Base-by-base conservation (phyloP, 2,329 filamentous ascomycete genomes). In the Davidsoniella australis region DNA sequence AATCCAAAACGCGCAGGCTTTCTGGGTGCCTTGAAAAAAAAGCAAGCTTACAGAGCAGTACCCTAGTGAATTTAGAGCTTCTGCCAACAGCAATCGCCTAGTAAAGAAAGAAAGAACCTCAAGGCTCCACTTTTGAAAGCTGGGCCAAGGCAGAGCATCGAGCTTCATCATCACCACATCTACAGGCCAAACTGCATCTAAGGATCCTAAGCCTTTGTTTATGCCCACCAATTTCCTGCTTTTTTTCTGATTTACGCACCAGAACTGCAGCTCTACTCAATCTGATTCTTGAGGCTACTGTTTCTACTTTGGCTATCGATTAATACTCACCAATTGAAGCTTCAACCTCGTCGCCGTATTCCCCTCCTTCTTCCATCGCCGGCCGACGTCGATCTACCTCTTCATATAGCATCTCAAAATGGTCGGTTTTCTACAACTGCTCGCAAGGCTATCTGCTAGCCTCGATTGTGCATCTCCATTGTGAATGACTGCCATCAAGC, bases 161-260 rank as follows among this genome's bases (percentile, higher is more conserved):
- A 55, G 51, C 51, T 55, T 50, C 51, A 52, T 53, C 52, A 52
- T 47, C 49, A 38, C 42, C 47, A 49, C 8, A 33, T 33, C 29
- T 12, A 33, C 29, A 33, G 29, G 29, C 29, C 12, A 33, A 23
- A 12, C 29, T 33, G 8, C 29, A 33, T 33, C 7, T 12, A 33
- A 24, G 33, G 36, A 26, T 37, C 17, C 16, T 20, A 9, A 23
- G 39, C 33, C 45, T 43, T 16, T 33, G n/a, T 23, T 14, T 23
- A 12, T 23, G 40, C 40, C 17, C 5, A 23, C 40, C 40, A 18
- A 41, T 18, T 17, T 23, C 17, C 10, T 7, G 9, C 41, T n/a
- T 26, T 43, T 43, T 29, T 43, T 16, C 18, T 24, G 29, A 33
- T 33, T 10, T 33, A 9, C 10, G 33, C 39, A n/a, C 16, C 42